phyloP scores from a whole-genome alignment of 139 green algal species.

The Mesotaenium endlicherianum region DNA sequence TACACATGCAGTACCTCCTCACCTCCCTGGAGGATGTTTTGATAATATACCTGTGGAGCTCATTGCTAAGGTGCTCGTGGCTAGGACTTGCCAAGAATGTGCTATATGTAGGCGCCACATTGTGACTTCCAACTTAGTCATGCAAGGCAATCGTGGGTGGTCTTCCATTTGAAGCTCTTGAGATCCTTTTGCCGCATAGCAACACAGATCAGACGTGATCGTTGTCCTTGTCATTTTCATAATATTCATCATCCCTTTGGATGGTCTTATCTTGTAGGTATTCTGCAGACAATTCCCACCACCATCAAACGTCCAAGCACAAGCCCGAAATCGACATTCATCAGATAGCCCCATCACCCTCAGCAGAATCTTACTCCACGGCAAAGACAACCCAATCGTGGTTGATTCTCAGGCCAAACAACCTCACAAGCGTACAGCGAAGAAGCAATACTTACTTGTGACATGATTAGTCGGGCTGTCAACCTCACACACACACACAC shows the following conservation, averaged over 20 bases:
- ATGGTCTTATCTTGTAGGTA: conserved; percentile 26
- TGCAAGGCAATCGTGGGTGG: background rate
- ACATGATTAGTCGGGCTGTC: no score
- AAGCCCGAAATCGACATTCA: no score
- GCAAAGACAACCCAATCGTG: no score
- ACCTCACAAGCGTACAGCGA: no score
- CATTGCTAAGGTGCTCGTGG: background rate
- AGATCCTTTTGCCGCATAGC: background rate
- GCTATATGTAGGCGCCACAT: background rate
- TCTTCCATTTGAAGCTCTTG: background rate
- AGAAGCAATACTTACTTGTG: no score
- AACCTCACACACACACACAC: no score
- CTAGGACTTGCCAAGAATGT: background rate
- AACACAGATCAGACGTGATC: conserved; percentile 13
- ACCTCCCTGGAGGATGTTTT: no score
- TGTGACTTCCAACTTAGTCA: background rate
- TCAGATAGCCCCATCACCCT: no score
- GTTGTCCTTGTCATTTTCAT: conserved; percentile 43
- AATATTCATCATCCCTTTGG: conserved; percentile 34
- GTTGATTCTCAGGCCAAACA: no score
- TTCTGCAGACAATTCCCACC: background rate
- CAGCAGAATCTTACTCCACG: no score
- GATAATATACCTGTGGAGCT: no score
- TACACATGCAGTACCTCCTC: no score
- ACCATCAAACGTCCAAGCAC: background rate